Evolutionary conservation across 2,329 filamentous ascomycete species (phyloP).

Genomic region (Acephala macrosclerotiorum): DNA sequence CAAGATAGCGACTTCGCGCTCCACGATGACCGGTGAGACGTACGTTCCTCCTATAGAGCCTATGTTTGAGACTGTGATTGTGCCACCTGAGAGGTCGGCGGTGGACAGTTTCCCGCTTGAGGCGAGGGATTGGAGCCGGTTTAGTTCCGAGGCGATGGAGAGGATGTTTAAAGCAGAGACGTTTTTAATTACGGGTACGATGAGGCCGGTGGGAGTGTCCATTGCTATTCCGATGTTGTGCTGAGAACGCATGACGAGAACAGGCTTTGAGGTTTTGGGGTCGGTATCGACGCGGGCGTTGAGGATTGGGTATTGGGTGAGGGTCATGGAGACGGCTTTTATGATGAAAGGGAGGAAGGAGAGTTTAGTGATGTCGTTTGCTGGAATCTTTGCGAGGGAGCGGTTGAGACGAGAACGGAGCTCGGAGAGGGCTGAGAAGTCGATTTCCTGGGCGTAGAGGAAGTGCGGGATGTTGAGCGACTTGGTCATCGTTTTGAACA

Average conservation of each 20-base stretch:
- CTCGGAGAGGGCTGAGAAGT: slow-evolving; percentile 76
- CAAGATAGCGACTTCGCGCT: slow-evolving; percentile 89
- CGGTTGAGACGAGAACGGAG: slow-evolving; percentile 80
- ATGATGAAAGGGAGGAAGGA: slow-evolving; percentile 95
- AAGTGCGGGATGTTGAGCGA: slow-evolving; percentile 94
- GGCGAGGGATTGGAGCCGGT: slow-evolving; percentile 76
- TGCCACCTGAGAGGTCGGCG: slow-evolving; percentile 82
- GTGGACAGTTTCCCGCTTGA: slow-evolving; percentile 76
- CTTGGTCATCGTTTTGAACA: slow-evolving; percentile 98
- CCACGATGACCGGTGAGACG: slow-evolving; percentile 88
- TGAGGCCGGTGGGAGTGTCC: slow-evolving; percentile 86
- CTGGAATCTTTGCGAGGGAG: slow-evolving; percentile 52
- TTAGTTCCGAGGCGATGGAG: slow-evolving; percentile 79
- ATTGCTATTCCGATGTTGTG: slow-evolving; percentile 98
- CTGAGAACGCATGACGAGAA: slow-evolving; percentile 77
- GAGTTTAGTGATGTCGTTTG: slow-evolving; percentile 65
- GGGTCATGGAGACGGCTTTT: slow-evolving; percentile 89
- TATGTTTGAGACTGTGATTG: slow-evolving; percentile 96
- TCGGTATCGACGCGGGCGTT: slow-evolving; percentile 82
- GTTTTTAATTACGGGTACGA: slow-evolving; percentile 91
- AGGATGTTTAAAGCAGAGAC: slow-evolving; percentile 80
- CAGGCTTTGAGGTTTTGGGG: slow-evolving; percentile 66
- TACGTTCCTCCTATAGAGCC: slow-evolving; percentile 94
- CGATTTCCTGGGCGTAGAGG: slow-evolving; percentile 89
- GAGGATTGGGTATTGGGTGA: slow-evolving; percentile 83